Base-by-base conservation (phyloP, 2,329 filamentous ascomycete species). In the Hysterium pulicare region DNA sequence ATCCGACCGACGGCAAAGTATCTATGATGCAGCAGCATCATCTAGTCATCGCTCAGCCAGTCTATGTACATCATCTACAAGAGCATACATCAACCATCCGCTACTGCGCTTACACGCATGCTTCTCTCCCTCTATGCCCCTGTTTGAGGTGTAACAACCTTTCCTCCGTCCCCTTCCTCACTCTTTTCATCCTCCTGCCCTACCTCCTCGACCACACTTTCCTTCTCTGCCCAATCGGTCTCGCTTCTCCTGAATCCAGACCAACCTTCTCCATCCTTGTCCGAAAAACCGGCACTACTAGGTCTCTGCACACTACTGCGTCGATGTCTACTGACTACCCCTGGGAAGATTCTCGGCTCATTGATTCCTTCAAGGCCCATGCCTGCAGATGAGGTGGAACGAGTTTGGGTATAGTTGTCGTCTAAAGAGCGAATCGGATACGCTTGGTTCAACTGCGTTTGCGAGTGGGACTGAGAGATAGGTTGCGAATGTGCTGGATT, bases 291-390 rank as follows among this genome's bases (percentile, higher is more conserved):
- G 5, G 50, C 39, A 38, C 43, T 44, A 19, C 53, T 50, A 5
- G 48, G 50, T 36, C 58, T 48, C 19, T 58, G 47, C 44, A 59
- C 60, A 32, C 57, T 60, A 35, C 62, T 62, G 32, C 68, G 60
- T 16, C 71, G 58, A 26, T 66, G 61, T 38, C 71, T 67, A 39
- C 69, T 71, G 9, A 89, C 76, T 23, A 90, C 76, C 0, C 86
- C 86, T 0, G 86, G 86, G 50, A 88, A 86, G 48, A 88, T 81
- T 48, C 75, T 77, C 9, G 84, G 86, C 61, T 88, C 84, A 37
- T 71, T 75, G 3, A 76, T 79, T n/a, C n/a, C n/a, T n/a, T n/a
- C n/a, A n/a, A n/a, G n/a, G 21, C 67, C 65, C 6, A 59, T 45
- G 10, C 46, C 51, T 9, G 50, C 22, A 13, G 46, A 22, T 35